Evolutionary conservation across 1,284 basidiomycete genomes (phyloP), one percentile per base, ranked within the genome.

Genomic region (Sporisorium graminicola): DNA sequence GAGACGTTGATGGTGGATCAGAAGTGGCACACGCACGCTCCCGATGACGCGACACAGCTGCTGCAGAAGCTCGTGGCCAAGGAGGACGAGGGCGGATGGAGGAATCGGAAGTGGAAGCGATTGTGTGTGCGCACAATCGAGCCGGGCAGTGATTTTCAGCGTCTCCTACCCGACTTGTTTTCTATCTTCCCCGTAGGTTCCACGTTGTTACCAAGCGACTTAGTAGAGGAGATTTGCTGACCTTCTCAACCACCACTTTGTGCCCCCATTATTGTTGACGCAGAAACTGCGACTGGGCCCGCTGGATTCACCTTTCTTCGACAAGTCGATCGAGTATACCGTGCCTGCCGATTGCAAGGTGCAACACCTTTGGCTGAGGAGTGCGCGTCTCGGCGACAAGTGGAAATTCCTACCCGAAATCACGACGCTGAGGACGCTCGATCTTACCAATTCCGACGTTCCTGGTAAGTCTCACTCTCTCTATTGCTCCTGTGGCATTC

Each of bases 371-470:
- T 58, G 65, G 20, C 22, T 71, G 16, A 54, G 54, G 1, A 55
- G 61, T 35, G 68, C 68, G 2, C 33, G 44, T n/a, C 55, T 71
- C 1, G 65, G 53, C 22, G 63, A 71, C 54, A 58, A 4, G 35
- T 71, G 68, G 68, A 35, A 53, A 7, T 65, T 71, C 22, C 35
- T 71, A 7, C 54, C 63, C 0, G 27, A 35, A 18, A 58, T 71
- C 35, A 35, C 24, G 2, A 49, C 68, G 24, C 24, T 71, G 10
- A 44, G 49, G 18, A 43, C 58, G 14, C 60, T 74, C n/a, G 65
- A 74, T 42, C 22, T 74, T 20, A 61, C 40, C 49, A 64, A 67
- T 20, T 64, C 65, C 10, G 62, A 61, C 5, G 54, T 74, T 10
- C 63, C 59, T 37, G 66, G 66, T 69, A 14, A 46, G 44, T 46